Conservation (phyloP, 768 basidiomycete genomes). For the Suillus subalutaceus region DNA sequence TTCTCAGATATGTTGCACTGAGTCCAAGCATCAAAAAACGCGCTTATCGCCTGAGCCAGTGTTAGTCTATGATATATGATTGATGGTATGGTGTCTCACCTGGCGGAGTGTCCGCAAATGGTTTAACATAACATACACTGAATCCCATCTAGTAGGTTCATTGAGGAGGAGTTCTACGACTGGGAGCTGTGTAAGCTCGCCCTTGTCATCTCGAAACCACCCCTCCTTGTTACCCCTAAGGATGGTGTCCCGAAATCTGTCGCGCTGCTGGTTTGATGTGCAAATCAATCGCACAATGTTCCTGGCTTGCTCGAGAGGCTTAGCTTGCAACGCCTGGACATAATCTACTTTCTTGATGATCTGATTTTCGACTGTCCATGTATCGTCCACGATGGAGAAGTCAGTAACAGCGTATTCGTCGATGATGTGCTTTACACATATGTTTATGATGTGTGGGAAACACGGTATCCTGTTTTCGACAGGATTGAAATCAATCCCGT, state of each 20-base stretch:
- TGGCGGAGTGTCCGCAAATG: slow-evolving; percentile 1
- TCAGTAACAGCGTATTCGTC: slow-evolving; percentile 7
- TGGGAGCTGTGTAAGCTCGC: background rate
- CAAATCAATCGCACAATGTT: background rate
- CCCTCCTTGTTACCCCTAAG: slow-evolving; percentile 7
- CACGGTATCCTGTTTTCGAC: slow-evolving; percentile 16
- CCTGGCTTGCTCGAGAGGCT: slow-evolving; percentile 2
- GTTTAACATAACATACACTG: slow-evolving; percentile 39
- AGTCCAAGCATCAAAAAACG: too few relatives aligned
- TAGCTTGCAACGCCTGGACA: background rate
- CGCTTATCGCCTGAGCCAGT: too few relatives aligned
- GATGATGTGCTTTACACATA: slow-evolving; percentile 8
- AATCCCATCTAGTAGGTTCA: slow-evolving; percentile 42
- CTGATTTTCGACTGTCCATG: slow-evolving; percentile 7
- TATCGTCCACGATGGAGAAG: background rate
- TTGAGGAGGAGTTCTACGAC: slow-evolving; percentile 24
- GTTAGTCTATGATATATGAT: background rate
- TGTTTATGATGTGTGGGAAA: slow-evolving; percentile 24
- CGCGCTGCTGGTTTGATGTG: background rate
- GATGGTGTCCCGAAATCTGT: slow-evolving; percentile 7
- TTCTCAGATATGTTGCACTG: too few relatives aligned
- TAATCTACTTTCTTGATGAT: slow-evolving; percentile 6
- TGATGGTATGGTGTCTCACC: slow-evolving; percentile 2
- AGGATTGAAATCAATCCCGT: slow-evolving; percentile 15
- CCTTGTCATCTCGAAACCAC: slow-evolving; percentile 5